phyloP scores from a whole-genome alignment of 768 basidiomycete species.

The Leccinum broughii region DNA sequence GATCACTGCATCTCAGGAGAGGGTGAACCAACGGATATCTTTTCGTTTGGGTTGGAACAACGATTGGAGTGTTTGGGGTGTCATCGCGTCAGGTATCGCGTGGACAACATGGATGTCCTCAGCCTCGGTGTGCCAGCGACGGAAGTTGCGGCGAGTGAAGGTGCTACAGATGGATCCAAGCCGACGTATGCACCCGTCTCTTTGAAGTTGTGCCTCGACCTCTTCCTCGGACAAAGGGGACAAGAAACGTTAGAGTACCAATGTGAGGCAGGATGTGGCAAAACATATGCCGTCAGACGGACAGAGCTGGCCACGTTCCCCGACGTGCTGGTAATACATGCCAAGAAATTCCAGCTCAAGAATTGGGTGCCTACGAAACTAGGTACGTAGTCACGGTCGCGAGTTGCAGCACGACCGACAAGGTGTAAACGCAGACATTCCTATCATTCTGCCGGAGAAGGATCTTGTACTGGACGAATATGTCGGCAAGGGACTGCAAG shows the following conservation, averaged over 20 bases:
- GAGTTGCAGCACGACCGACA: neutral
- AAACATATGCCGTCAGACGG: slow-evolving; percentile 68
- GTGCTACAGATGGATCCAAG: slow-evolving; percentile 38
- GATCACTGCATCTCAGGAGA: slow-evolving; percentile 3
- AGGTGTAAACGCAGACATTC: slow-evolving; percentile 64
- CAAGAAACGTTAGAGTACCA: slow-evolving; percentile 74
- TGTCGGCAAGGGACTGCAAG: slow-evolving; percentile 69
- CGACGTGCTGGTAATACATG: slow-evolving; percentile 82
- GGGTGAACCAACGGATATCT: slow-evolving; percentile 70
- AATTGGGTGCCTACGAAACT: slow-evolving; percentile 98
- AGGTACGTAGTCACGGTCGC: slow-evolving; percentile 47
- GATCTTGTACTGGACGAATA: slow-evolving; percentile 65
- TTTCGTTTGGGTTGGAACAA: slow-evolving; percentile 85
- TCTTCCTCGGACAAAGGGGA: slow-evolving; percentile 44
- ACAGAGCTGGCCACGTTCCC: slow-evolving; percentile 85
- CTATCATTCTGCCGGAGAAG: slow-evolving; percentile 64
- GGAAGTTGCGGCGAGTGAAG: slow-evolving; percentile 27
- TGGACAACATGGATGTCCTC: slow-evolving; percentile 74
- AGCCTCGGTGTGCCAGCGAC: slow-evolving; percentile 76
- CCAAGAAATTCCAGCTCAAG: slow-evolving; percentile 91
- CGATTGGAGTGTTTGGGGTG: slow-evolving; percentile 81
- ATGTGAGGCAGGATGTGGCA: slow-evolving; percentile 72
- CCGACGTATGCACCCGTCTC: slow-evolving; percentile 60
- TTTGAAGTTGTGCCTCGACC: slow-evolving; percentile 61
- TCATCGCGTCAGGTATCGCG: slow-evolving; percentile 76